A percentile compares a stretch with the other conserved stretches of the same genome.
phyloP scores from a whole-genome alignment of 2,329 filamentous ascomycete genomes.

The Ceratocystis alfenasii region DNA sequence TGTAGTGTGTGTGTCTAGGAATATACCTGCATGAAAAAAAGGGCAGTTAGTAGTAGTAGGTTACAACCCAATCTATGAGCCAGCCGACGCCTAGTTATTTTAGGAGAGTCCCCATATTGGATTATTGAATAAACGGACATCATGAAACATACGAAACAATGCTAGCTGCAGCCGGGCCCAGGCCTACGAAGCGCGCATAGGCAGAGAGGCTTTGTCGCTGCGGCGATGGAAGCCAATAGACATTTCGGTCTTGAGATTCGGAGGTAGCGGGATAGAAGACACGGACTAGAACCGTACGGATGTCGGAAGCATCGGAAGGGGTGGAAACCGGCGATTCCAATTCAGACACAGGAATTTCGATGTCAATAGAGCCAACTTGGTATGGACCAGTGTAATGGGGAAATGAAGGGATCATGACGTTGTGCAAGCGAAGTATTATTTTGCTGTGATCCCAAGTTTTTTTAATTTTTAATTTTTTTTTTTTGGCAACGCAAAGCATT shows the following conservation, averaged over 20 bases:
- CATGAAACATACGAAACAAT: constrained; percentile 44
- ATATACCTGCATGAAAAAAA: constrained; percentile 39
- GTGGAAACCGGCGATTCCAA: constrained; percentile 42
- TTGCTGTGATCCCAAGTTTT: constrained; percentile 2
- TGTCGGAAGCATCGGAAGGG: constrained; percentile 42
- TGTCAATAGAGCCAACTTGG: constrained; percentile 66
- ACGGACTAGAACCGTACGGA: constrained; percentile 66
- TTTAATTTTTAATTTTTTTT: background rate
- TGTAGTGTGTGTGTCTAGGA: constrained; percentile 60
- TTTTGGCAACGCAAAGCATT: too few relatives aligned
- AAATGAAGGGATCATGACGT: constrained; percentile 47
- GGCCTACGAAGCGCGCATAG: constrained; percentile 65
- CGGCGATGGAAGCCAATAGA: constrained; percentile 67
- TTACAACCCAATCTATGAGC: background rate
- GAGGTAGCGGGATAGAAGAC: constrained; percentile 64
- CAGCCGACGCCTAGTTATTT: background rate
- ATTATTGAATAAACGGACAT: background rate
- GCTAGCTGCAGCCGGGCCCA: constrained; percentile 45
- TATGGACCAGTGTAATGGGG: constrained; percentile 66
- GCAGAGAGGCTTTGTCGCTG: constrained; percentile 62
- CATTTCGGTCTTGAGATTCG: constrained; percentile 42
- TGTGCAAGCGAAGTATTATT: background rate
- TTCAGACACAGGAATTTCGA: constrained; percentile 61
- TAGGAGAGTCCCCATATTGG: too few relatives aligned
- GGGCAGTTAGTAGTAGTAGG: too few relatives aligned